phyloP scores from a whole-genome alignment of 306 rosid genomes.

The Vigna hirtella region DNA sequence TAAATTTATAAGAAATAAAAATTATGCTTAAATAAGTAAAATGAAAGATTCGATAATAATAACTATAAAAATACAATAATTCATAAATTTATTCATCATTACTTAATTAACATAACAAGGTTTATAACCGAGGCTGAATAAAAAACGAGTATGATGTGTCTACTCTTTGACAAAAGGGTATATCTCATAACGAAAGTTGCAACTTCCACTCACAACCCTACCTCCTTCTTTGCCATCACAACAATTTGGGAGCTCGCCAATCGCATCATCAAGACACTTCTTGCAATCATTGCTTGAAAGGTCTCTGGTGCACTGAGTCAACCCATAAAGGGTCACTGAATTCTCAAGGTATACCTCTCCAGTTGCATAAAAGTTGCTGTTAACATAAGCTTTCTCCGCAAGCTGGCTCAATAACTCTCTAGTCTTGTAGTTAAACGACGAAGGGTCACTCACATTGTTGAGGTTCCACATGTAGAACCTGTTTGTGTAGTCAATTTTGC shows the following conservation, averaged over 20 bases:
- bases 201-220: slow-evolving; percentile 34
- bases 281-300: slow-evolving; percentile 44
- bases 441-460: slow-evolving; percentile 26
- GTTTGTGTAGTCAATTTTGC: slow-evolving; percentile 35
- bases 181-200: slow-evolving; percentile 20
- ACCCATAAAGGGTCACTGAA: slow-evolving; percentile 44
- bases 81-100: not conserved
- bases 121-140: not conserved
- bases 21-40: not conserved
- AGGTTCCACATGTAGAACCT: slow-evolving; percentile 27
- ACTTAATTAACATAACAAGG: not conserved
- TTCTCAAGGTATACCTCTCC: slow-evolving; percentile 27
- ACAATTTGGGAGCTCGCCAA: slow-evolving; percentile 34
- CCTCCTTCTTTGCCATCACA: slow-evolving; percentile 49
- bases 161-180: not conserved
- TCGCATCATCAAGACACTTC: slow-evolving; percentile 51
- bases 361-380: slow-evolving; percentile 4
- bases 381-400: not conserved
- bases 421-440: slow-evolving; percentile 24
- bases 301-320: slow-evolving; percentile 54
- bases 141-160: not conserved
- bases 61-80: not conserved
- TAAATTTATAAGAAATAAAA: no score
- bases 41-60: not conserved
- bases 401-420: slow-evolving; percentile 27